These are phyloP conservation scores for Emmonsiellopsis sp. DNA, from an alignment of 2,329 filamentous ascomycete species.

Conservation along the genomic window DNA sequence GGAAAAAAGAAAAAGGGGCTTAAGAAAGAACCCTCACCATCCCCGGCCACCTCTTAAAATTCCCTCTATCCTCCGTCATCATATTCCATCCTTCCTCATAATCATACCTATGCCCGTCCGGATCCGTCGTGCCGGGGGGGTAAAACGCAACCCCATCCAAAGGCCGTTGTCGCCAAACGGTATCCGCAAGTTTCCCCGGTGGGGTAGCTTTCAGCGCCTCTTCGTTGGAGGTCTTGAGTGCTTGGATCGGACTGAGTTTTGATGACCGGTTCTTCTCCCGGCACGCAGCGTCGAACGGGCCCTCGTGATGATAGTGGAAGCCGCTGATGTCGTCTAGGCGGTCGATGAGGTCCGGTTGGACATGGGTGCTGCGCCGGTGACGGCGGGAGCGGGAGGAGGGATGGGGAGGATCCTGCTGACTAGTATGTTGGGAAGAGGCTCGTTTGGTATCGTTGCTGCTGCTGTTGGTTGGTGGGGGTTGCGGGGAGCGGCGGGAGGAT, in stretches of 20 bases:
- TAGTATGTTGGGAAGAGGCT: no score
- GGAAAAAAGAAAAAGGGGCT: neutral
- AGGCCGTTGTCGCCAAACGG: conserved; percentile 63
- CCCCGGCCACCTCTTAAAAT: conserved; percentile 67
- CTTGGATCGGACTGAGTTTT: conserved; percentile 56
- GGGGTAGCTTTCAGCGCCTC: conserved; percentile 78
- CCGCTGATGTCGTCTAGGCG: conserved; percentile 59
- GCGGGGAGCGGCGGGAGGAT: neutral
- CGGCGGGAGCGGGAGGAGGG: conserved; percentile 8
- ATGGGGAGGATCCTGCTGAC: conserved; percentile 4
- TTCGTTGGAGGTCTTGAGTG: conserved; percentile 61
- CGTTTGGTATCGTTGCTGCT: no score
- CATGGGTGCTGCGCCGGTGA: conserved; percentile 20
- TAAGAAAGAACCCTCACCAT: conserved; percentile 47
- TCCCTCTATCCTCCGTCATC: conserved; percentile 57
- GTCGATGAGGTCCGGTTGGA: conserved; percentile 71
- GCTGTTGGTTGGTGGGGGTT: no score
- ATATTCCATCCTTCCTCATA: conserved; percentile 84
- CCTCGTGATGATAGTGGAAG: conserved; percentile 73
- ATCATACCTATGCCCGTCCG: conserved; percentile 59
- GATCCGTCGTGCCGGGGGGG: conserved; percentile 63
- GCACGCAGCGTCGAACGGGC: conserved; percentile 78
- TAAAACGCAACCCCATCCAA: conserved; percentile 70
- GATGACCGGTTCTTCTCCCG: conserved; percentile 61
- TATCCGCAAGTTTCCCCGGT: conserved; percentile 64